Percentiles rank a stretch among this genome's conserved stretches.
Conservation (phyloP, 371 early-diverging fungal species). For the Basidiobolus meristosporus region DNA sequence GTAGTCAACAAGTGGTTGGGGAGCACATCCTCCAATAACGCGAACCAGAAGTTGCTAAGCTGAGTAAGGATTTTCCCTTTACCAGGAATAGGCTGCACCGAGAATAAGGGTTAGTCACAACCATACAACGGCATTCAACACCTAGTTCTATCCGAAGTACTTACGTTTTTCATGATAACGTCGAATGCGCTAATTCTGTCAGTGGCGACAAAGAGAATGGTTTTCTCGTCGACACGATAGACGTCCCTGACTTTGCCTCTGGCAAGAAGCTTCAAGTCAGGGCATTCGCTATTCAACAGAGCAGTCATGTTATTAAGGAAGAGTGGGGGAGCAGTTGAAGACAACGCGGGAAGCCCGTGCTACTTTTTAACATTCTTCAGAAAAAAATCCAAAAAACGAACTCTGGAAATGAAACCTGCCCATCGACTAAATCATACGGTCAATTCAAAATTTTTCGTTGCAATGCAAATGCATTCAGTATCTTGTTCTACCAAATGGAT, state of each 20-base stretch:
- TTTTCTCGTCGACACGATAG: constrained; percentile 72
- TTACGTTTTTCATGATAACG: constrained; percentile 92
- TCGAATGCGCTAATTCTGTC: constrained; percentile 95
- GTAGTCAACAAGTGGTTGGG: constrained; percentile 90
- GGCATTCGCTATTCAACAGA: constrained; percentile 48
- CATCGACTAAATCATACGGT: too few species aligned
- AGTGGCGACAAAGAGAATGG: constrained; percentile 88
- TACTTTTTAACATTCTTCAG: too few species aligned
- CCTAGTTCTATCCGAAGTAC: constrained; percentile 3
- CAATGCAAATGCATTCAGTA: too few species aligned
- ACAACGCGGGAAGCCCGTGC: too few species aligned
- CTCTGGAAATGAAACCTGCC: too few species aligned
- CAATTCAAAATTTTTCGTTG: too few species aligned
- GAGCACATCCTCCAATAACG: constrained; percentile 57
- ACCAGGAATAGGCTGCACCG: constrained; percentile 60
- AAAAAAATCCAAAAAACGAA: too few species aligned
- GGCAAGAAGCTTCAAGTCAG: constrained; percentile 80
- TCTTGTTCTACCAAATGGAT: too few species aligned
- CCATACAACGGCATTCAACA: not conserved
- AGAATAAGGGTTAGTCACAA: not conserved
- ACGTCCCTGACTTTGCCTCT: constrained; percentile 95
- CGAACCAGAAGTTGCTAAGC: constrained; percentile 89
- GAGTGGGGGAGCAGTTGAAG: too few species aligned
- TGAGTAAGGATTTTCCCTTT: constrained; percentile 94
- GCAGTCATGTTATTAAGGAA: constrained; percentile 10